Evolutionary conservation across 768 basidiomycete species (phyloP).

Genomic region (Hypholoma sublateritium): DNA sequence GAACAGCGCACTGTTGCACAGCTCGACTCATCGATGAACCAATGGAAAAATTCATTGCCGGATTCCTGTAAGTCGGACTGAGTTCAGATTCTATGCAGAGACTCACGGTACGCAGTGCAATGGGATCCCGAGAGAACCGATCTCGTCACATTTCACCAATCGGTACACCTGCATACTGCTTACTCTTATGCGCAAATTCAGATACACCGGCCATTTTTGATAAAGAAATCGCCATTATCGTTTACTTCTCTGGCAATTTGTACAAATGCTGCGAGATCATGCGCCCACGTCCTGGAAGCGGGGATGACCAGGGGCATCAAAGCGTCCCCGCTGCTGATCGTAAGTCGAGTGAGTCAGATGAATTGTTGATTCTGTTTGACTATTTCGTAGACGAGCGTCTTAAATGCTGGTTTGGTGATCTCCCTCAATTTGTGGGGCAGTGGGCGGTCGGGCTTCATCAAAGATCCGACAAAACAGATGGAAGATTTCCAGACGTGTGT

Average conservation of each 20-base stretch:
- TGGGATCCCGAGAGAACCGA: slow-evolving; percentile 24
- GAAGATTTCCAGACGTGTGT: slow-evolving; percentile 46
- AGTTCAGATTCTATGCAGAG: neutral
- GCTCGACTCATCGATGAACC: slow-evolving; percentile 58
- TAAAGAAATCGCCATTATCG: slow-evolving; percentile 36
- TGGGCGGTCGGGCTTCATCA: slow-evolving; percentile 32
- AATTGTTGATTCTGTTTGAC: neutral
- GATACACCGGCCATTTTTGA: slow-evolving; percentile 70
- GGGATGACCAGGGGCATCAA: slow-evolving; percentile 35
- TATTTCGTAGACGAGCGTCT: neutral
- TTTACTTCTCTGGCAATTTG: slow-evolving; percentile 67
- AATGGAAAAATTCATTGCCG: slow-evolving; percentile 64
- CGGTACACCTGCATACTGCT: slow-evolving; percentile 43
- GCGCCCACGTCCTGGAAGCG: slow-evolving; percentile 64
- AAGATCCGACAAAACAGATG: slow-evolving; percentile 41
- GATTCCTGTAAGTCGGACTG: slow-evolving; percentile 42
- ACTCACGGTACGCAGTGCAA: slow-evolving; percentile 10
- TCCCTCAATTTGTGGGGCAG: slow-evolving; percentile 56
- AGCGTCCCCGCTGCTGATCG: slow-evolving; percentile 24
- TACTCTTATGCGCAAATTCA: slow-evolving; percentile 58
- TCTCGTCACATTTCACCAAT: slow-evolving; percentile 44
- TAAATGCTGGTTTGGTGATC: neutral
- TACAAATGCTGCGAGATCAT: slow-evolving; percentile 71
- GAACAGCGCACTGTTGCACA: slow-evolving; percentile 56
- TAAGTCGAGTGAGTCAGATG: slow-evolving; percentile 21